Conservation (phyloP, 2,329 filamentous ascomycete species). For the Beauveria caledonica region DNA sequence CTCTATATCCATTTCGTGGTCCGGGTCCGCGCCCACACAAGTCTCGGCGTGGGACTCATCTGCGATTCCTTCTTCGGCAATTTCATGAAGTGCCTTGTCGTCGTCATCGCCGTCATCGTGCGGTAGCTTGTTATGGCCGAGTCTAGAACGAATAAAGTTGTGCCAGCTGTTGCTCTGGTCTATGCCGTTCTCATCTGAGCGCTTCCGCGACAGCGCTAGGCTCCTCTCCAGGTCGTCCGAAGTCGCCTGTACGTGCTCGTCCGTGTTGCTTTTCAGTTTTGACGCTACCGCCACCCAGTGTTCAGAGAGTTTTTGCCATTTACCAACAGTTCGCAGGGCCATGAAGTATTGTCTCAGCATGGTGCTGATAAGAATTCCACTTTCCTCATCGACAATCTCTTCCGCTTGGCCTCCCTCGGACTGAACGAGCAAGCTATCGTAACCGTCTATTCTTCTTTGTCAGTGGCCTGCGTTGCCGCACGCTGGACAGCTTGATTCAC, state of each 20-base stretch:
- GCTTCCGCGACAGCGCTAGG: slow-evolving; percentile 14
- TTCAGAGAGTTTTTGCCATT: slow-evolving; percentile 65
- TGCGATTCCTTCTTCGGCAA: slow-evolving; percentile 14
- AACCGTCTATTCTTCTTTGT: slow-evolving; percentile 53
- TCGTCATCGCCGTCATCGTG: slow-evolving; percentile 27
- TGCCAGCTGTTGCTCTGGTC: slow-evolving; percentile 26
- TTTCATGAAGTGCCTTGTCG: slow-evolving; percentile 35
- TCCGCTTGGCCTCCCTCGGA: slow-evolving; percentile 68
- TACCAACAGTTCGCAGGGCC: slow-evolving; percentile 70
- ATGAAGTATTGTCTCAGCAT: slow-evolving; percentile 89
- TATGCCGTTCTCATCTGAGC: slow-evolving; percentile 7
- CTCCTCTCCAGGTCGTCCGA: slow-evolving; percentile 20
- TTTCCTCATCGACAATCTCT: slow-evolving; percentile 77
- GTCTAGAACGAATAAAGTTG: slow-evolving; percentile 27
- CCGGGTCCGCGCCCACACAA: slow-evolving; percentile 27
- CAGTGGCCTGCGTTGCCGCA: background rate
- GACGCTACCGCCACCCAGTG: slow-evolving; percentile 62
- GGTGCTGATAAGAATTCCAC: slow-evolving; percentile 76
- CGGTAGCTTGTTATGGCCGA: slow-evolving; percentile 26
- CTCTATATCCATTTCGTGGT: slow-evolving; percentile 42
- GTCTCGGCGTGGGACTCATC: slow-evolving; percentile 18
- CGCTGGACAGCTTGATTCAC: background rate
- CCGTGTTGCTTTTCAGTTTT: slow-evolving; percentile 45
- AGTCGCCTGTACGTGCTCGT: slow-evolving; percentile 21
- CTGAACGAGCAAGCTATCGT: slow-evolving; percentile 63